Evolutionary conservation across 2,329 filamentous ascomycete genomes (phyloP).

Genomic region (Zymoseptoria tritici): DNA sequence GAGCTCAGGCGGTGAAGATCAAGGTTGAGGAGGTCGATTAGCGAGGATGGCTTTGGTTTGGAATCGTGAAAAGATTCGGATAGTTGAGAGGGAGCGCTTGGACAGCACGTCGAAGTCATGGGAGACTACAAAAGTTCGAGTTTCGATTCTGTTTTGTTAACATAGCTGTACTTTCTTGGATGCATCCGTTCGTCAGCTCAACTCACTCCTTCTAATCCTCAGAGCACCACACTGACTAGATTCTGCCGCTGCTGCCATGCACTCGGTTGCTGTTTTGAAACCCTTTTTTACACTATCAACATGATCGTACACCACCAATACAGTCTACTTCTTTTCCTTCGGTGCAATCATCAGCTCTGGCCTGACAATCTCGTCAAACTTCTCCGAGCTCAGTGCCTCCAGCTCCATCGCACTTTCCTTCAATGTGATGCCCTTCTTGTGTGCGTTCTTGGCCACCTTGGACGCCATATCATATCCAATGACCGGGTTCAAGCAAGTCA

Average conservation of each 20-base stretch:
- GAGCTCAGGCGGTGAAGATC: too few relatives aligned
- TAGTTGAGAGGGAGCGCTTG: too few relatives aligned
- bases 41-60: too few relatives aligned
- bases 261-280: not conserved
- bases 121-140: too few relatives aligned
- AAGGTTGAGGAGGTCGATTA: too few relatives aligned
- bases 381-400: conserved; percentile 75
- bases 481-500: conserved; percentile 94
- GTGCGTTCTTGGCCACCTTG: conserved; percentile 96
- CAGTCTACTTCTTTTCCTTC: conserved; percentile 51
- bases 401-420: conserved; percentile 93
- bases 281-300: not conserved
- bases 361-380: conserved; percentile 83
- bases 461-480: conserved; percentile 97
- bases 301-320: not conserved
- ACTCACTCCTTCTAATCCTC: not conserved
- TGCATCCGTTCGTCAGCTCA: not conserved
- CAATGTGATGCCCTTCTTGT: conserved; percentile 93
- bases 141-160: too few relatives aligned
- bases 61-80: too few relatives aligned
- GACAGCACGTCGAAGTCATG: too few relatives aligned
- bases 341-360: conserved; percentile 95
- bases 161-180: too few relatives aligned
- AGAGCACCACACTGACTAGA: not conserved
- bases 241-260: not conserved